Percentiles rank a stretch among this genome's conserved stretches.
Conservation (phyloP, 2,329 filamentous ascomycete genomes). For the Monosporascus ibericus region DNA sequence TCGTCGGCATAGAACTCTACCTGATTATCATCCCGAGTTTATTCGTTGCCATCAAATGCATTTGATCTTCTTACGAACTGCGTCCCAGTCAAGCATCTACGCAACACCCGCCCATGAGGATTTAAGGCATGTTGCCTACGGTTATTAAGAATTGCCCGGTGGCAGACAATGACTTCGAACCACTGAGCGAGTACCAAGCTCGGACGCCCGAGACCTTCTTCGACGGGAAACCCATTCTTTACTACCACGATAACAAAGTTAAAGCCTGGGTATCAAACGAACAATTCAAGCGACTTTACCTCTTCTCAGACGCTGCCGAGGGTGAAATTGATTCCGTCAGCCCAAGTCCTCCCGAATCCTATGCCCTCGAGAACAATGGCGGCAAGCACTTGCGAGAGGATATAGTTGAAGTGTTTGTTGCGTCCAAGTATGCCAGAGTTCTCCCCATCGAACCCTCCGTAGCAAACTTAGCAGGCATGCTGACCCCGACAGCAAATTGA, state of each 20-base stretch:
- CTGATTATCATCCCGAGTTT: background rate
- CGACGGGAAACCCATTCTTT: conserved; percentile 63
- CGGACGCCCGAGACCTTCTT: conserved; percentile 70
- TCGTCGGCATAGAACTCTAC: background rate
- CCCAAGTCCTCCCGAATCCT: conserved; percentile 27
- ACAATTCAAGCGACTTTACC: conserved; percentile 49
- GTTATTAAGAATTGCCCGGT: conserved; percentile 53
- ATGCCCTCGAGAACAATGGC: conserved; percentile 26
- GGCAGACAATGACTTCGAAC: conserved; percentile 50
- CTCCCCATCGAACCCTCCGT: conserved; percentile 19
- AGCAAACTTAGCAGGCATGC: conserved; percentile 7
- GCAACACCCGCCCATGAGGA: background rate
- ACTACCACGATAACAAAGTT: conserved; percentile 53
- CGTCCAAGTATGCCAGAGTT: conserved; percentile 44
- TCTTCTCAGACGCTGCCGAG: conserved; percentile 38
- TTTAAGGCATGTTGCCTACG: conserved; percentile 36
- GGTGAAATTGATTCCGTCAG: conserved; percentile 19
- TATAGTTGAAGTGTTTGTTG: conserved; percentile 51
- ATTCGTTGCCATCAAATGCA: background rate
- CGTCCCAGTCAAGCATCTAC: no score
- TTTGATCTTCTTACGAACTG: no score
- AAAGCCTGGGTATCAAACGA: conserved; percentile 52
- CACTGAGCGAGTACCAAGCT: conserved; percentile 62
- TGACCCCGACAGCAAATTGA: conserved; percentile 42
- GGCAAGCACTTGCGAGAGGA: conserved; percentile 24